phyloP scores from a whole-genome alignment of 768 basidiomycete genomes.

The Naganishia vaughanmartiniae region DNA sequence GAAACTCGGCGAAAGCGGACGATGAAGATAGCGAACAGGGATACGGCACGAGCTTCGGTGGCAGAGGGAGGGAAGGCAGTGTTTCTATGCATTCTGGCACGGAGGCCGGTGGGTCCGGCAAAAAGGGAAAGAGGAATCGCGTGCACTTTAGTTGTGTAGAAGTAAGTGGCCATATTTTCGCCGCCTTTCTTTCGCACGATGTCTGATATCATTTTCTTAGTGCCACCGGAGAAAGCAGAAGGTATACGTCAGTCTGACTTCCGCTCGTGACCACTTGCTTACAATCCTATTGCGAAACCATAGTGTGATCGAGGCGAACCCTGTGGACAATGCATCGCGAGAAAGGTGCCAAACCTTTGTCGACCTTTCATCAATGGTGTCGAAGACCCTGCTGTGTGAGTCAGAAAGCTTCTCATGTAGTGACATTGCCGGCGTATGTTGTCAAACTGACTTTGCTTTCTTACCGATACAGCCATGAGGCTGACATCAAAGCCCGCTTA shows the following conservation, averaged over 20 bases:
- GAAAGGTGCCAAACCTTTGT: constrained; percentile 52
- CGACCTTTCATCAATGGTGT: constrained; percentile 52
- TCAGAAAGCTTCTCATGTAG: constrained; percentile 16
- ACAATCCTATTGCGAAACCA: background rate
- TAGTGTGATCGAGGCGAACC: constrained; percentile 47
- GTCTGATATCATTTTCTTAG: constrained; percentile 13
- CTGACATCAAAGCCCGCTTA: constrained; percentile 49
- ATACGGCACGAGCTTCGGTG: background rate
- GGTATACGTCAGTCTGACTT: background rate
- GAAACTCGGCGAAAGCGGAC: background rate
- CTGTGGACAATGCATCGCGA: constrained; percentile 50
- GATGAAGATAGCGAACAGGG: constrained; percentile 15
- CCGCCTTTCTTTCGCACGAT: background rate
- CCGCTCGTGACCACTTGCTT: background rate
- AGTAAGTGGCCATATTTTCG: constrained; percentile 6
- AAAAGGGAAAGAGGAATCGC: constrained; percentile 41
- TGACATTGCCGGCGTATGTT: background rate
- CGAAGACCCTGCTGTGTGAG: constrained; percentile 48
- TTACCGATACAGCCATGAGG: constrained; percentile 37
- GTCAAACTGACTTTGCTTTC: background rate
- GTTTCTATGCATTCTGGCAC: constrained; percentile 6
- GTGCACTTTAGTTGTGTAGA: constrained; percentile 50
- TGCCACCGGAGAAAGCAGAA: constrained; percentile 50
- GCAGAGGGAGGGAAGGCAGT: constrained; percentile 19
- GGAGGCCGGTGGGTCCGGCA: constrained; percentile 5